A percentile compares a stretch with the other conserved stretches of the same genome.
phyloP scores from a whole-genome alignment of 805 yeast species.

The Starmerella lactis-condensi region DNA sequence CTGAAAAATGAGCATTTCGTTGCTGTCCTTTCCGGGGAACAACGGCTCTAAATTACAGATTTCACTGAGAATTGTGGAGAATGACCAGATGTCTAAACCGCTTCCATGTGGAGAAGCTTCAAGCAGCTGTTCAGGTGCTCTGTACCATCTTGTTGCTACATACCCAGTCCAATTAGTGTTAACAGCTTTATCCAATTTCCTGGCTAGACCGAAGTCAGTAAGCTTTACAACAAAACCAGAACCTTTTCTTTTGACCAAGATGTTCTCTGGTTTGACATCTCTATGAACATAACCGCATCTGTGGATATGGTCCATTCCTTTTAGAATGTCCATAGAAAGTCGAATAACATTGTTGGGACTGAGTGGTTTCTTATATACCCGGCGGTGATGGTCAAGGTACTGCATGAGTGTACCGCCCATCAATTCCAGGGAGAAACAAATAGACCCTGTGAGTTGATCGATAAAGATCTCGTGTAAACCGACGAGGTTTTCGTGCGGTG shows the following conservation, averaged over 20 bases:
- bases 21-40: conserved; percentile 64
- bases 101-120: conserved; percentile 40
- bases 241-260: conserved; percentile 47
- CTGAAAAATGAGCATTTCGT: conserved; percentile 60
- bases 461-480: conserved; percentile 64
- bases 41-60: conserved; percentile 57
- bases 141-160: conserved; percentile 91
- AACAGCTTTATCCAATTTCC: conserved; percentile 37
- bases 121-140: conserved; percentile 72
- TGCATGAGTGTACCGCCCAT: conserved; percentile 71
- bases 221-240: conserved; percentile 40
- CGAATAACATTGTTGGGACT: conserved; percentile 1
- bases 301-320: conserved; percentile 73
- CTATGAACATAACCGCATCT: conserved; percentile 53
- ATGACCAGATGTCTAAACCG: conserved; percentile 83
- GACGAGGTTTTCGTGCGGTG: conserved; percentile 53
- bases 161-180: conserved; percentile 53
- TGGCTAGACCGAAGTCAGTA: conserved; percentile 89
- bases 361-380: background rate
- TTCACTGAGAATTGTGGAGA: conserved; percentile 64
- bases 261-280: conserved; percentile 87
- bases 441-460: conserved; percentile 38
- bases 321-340: conserved; percentile 26
- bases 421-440: conserved; percentile 76
- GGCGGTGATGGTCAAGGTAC: conserved; percentile 27